These are phyloP conservation scores for Nannochloris sp. DNA, from an alignment of 139 green algal species.

Conservation along the genomic window DNA sequence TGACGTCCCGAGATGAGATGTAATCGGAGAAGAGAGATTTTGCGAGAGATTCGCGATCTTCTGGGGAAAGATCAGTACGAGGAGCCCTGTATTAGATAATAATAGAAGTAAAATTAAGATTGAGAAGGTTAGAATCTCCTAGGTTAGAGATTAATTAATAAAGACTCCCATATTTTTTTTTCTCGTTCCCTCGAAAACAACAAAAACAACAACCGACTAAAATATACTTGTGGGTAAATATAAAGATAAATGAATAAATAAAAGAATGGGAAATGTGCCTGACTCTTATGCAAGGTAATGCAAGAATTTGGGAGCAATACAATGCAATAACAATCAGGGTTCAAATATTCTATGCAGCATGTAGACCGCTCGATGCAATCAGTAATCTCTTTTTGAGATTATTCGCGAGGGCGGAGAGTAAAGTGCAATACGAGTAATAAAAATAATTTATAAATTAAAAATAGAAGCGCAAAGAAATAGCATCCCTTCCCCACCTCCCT, in stretches of 20 bases:
- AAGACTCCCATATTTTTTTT: neutral
- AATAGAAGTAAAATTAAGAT: neutral
- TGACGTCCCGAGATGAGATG: constrained; percentile 21
- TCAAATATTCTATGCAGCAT: constrained; percentile 19
- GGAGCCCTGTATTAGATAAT: neutral
- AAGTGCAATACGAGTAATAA: neutral
- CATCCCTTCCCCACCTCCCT: too few relatives aligned
- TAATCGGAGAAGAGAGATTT: constrained; percentile 45
- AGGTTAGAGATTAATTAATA: neutral
- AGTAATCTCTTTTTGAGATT: too few relatives aligned
- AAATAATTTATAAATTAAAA: neutral
- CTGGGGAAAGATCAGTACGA: constrained; percentile 23
- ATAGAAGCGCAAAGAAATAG: neutral
- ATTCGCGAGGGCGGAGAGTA: constrained; percentile 7
- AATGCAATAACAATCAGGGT: neutral
- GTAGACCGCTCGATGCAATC: constrained; percentile 21
- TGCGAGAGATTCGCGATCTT: constrained; percentile 33
- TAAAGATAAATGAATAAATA: too few relatives aligned
- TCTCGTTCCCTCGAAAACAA: neutral
- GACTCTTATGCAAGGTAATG: neutral
- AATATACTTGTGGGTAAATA: neutral
- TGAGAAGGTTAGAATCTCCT: neutral
- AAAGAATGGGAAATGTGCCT: neutral
- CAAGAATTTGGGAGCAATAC: neutral
- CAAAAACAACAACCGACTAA: neutral